Base-by-base conservation (phyloP, 768 basidiomycete species). In the Tylopilus subfusipes region DNA sequence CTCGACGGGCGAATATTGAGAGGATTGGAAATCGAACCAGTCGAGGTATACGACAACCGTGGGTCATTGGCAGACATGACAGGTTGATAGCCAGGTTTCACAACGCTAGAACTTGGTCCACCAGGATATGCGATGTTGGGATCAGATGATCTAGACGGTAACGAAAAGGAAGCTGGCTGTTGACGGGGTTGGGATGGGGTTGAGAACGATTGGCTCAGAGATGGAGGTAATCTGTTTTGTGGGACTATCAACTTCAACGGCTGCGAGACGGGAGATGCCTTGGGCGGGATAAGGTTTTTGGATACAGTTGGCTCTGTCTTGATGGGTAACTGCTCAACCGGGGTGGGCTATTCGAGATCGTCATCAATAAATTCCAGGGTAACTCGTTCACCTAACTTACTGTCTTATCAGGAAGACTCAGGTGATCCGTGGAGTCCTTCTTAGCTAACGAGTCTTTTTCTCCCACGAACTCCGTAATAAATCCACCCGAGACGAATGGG, bases 401-500 rank as follows among this genome's bases (percentile, higher is more conserved):
- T 34, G 24, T 25, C 34, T 53, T 36, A 11, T 63, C 59, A 36
- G 63, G 46, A 22, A 40, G 29, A n/a, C 52, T 53, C 36, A 21
- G 31, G 30, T n/a, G 48, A 11, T 71, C 69, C 14, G 34, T 45
- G 19, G 61, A 57, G 27, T 59, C 62, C 48, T 65, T 69, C 13
- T 52, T 65, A 9, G 52, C 59, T 14, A 57, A 29, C 5, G 66
- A 63, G 13, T 65, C 61, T 19, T 63, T 63, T 33, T 59, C 59
- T 19, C 69, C 71, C 30, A 71, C 70, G 33, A 80, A 79, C 47
- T 77, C 77, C 14, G 75, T 76, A 53, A 79, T 66, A 43, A 78
- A 76, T 19, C 80, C 78, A n/a, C 73, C 76, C 11, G 79, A 79
- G 12, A 81, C 74, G 52, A 82, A 80, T n/a, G 78, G 73, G 62